Base-by-base conservation (phyloP, 2,329 filamentous ascomycete species). In the Hymenotorrendiella dingleyae region DNA sequence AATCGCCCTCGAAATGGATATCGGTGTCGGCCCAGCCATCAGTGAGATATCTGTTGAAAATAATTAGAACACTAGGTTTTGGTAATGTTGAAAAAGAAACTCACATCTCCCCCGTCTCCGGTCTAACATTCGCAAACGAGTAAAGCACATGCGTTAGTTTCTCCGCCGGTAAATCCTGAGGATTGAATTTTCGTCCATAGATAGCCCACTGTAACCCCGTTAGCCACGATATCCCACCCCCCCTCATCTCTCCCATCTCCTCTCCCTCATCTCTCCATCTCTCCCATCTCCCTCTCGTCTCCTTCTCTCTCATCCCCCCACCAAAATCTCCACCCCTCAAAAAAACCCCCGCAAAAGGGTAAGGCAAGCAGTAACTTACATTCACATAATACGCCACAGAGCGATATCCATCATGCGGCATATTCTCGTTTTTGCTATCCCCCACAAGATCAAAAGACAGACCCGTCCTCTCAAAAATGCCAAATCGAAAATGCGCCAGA, bases 61-160 rank as follows among this genome's bases (percentile, higher is more conserved):
- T n/a, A 7, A 19, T 54, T 34, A 52, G 47, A 19, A 26, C n/a
- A n/a, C n/a, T n/a, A n/a, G n/a, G n/a, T n/a, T n/a, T n/a, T 19
- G 28, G 16, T 17, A 8, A 26, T 19, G 16, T 33, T n/a, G 27
- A 9, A 27, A 30, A 16, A 24, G 12, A 28, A 17, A 53, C 59
- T 53, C 64, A 84, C 64, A 94, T 88, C 64, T 94, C 86, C 37
- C 91, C 91, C 23, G 75, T 79, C 3, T 91, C 86, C 3, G 81
- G 73, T 4, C 78, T 76, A 45, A 95, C 78, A 61, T 96, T 94
- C 59, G 87, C 91, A 66, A 97, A 97, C 12, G 90, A 72, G 54
- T 96, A 96, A 12, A 96, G 78, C 4, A 97, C 67, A 59, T 97
- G 91, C 0, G 90, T 97, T 30, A 96, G 76, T 43, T 86, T 84